Conservation (phyloP, 148 eudicot genomes). For the Linanthus parryae region DNA sequence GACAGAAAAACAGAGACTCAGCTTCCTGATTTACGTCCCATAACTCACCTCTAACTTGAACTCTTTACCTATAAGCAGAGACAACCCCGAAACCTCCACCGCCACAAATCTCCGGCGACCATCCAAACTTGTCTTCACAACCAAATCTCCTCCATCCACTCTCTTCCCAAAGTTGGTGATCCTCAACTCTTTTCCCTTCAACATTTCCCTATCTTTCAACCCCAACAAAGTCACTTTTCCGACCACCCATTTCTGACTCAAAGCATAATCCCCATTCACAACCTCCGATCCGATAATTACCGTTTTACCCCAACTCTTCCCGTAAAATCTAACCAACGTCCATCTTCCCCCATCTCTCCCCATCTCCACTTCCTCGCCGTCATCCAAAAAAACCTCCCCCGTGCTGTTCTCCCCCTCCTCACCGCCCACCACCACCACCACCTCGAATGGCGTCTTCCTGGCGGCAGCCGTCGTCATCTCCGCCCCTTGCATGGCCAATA, state of each 20-base stretch:
- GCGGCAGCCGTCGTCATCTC: constrained; percentile 66
- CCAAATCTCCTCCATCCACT: constrained; percentile 11
- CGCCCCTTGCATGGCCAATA: constrained; percentile 63
- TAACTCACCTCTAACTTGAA: constrained; percentile 28
- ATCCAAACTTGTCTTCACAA: constrained; percentile 12
- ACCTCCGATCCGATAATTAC: constrained; percentile 39
- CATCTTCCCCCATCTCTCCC: constrained; percentile 40
- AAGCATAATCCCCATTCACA: constrained; percentile 48
- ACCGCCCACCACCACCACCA: constrained; percentile 44
- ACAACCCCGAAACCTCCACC: constrained; percentile 33
- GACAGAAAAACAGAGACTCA: too few relatives aligned
- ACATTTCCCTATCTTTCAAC: constrained; percentile 18
- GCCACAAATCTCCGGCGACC: constrained; percentile 22
- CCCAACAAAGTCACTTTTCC: constrained; percentile 55
- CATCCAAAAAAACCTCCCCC: constrained; percentile 66
- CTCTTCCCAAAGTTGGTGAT: too few relatives aligned
- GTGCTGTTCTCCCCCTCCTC: constrained; percentile 21
- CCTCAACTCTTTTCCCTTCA: constrained; percentile 12
- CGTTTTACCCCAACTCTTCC: constrained; percentile 15
- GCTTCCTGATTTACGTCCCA: not conserved
- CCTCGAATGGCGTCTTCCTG: constrained; percentile 47
- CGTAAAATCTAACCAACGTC: constrained; percentile 47
- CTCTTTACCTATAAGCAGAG: constrained; percentile 36
- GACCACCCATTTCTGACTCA: constrained; percentile 43
- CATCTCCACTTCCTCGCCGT: constrained; percentile 51